A percentile compares a stretch with the other conserved stretches of the same genome.
These are phyloP conservation scores for Clarkia xantiana DNA, from an alignment of 345 rosid genomes.

Conservation along the genomic window DNA sequence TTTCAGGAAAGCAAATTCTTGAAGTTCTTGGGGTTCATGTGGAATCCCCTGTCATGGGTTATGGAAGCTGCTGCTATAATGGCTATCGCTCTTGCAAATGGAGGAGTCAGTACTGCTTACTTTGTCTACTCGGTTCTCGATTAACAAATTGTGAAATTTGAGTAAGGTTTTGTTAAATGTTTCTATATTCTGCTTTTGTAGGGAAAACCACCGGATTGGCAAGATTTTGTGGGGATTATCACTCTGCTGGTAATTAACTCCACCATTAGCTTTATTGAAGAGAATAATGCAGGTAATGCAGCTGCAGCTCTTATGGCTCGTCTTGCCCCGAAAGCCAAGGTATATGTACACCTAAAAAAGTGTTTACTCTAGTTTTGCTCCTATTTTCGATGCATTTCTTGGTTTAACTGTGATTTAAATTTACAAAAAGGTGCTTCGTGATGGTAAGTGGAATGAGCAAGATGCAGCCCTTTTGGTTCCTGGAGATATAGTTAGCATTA, in stretches of 20 bases:
- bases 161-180: no score
- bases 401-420: background rate
- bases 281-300: constrained; percentile 61
- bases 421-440: constrained; percentile 33
- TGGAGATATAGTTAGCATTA: constrained; percentile 53
- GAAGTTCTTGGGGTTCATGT: constrained; percentile 56
- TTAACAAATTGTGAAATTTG: background rate
- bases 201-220: constrained; percentile 40
- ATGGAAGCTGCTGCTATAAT: constrained; percentile 71
- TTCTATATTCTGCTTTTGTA: constrained; percentile 7
- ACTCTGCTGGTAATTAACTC: constrained; percentile 45
- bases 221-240: constrained; percentile 22
- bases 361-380: no score
- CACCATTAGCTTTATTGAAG: constrained; percentile 55
- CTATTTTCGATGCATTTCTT: background rate
- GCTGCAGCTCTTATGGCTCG: constrained; percentile 57
- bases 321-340: constrained; percentile 54
- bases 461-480: constrained; percentile 58
- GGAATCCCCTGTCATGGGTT: constrained; percentile 72
- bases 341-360: constrained; percentile 3
- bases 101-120: constrained; percentile 29
- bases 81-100: constrained; percentile 68
- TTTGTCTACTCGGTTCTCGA: no score
- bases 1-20: constrained; percentile 45
- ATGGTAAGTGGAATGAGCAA: constrained; percentile 48